Percentiles rank a stretch among this genome's conserved stretches.
phyloP scores from a whole-genome alignment of 768 basidiomycete species.

The Jaapia argillacea region DNA sequence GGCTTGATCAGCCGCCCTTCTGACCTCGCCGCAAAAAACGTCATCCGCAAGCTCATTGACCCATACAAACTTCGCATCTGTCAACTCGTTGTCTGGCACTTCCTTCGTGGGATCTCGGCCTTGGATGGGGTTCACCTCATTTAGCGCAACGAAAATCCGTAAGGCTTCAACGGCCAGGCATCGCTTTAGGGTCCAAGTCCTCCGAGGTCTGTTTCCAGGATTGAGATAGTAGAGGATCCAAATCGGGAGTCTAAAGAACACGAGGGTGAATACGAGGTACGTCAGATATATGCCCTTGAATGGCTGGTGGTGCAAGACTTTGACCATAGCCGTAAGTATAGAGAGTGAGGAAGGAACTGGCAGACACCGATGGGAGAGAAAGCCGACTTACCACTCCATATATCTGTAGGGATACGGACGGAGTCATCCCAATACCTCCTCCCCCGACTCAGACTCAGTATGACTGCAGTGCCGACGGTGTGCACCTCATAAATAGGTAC shows the following conservation, averaged over 20 bases:
- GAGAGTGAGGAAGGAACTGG: no score
- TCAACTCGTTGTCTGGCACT: slow-evolving; percentile 1
- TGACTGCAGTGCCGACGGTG: no score
- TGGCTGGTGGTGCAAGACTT: slow-evolving; percentile 9
- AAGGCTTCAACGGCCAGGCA: slow-evolving; percentile 4
- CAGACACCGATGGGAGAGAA: no score
- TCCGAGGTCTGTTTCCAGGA: slow-evolving; percentile 3
- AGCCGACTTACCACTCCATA: no score
- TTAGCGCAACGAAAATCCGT: slow-evolving; percentile 1
- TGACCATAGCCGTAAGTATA: no score
- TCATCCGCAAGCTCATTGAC: slow-evolving; percentile 8
- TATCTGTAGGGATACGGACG: no score
- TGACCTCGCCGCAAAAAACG: slow-evolving; percentile 3
- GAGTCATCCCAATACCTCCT: no score
- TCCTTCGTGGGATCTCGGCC: slow-evolving; percentile 1
- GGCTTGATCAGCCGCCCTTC: slow-evolving; percentile 1
- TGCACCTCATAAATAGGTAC: no score
- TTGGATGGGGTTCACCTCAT: neutral
- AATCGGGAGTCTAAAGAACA: slow-evolving; percentile 5
- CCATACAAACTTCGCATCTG: slow-evolving; percentile 10
- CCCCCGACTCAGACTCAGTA: no score
- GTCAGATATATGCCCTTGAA: slow-evolving; percentile 9
- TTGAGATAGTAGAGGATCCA: slow-evolving; percentile 8
- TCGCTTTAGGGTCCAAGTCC: slow-evolving; percentile 5
- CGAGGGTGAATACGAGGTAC: slow-evolving; percentile 1